Evolutionary conservation across 1,284 basidiomycete species (phyloP).

Genomic region (Pyrrhoderma noxium): DNA sequence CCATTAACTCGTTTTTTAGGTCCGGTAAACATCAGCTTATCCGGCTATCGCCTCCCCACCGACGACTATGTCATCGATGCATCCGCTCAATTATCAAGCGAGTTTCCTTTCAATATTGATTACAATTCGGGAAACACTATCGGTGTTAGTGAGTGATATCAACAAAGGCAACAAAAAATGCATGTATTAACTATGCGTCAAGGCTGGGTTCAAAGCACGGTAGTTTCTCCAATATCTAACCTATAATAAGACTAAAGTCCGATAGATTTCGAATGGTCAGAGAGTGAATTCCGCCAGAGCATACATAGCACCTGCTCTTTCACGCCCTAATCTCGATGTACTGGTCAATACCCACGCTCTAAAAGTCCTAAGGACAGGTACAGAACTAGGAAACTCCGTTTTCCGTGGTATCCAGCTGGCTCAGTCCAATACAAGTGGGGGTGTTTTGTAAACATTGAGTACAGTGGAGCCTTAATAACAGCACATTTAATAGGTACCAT

Average conservation of each 20-base stretch:
- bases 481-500: too few species aligned
- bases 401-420: slow-evolving; percentile 2
- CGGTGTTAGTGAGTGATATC: slow-evolving; percentile 12
- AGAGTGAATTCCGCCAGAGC: slow-evolving; percentile 11
- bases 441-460: too few species aligned
- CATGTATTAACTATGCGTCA: too few species aligned
- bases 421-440: not conserved
- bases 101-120: slow-evolving; percentile 18
- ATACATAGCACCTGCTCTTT: slow-evolving; percentile 17
- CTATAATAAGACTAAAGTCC: too few species aligned
- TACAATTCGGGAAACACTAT: slow-evolving; percentile 15
- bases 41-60: not conserved
- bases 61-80: slow-evolving; percentile 4
- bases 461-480: too few species aligned
- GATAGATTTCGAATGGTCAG: slow-evolving; percentile 4
- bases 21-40: not conserved
- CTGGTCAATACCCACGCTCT: slow-evolving; percentile 17
- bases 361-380: slow-evolving; percentile 10
- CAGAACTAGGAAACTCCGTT: not conserved
- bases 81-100: slow-evolving; percentile 3
- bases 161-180: too few species aligned
- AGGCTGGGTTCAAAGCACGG: too few species aligned
- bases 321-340: slow-evolving; percentile 19
- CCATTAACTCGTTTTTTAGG: not conserved
- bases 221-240: too few species aligned